phyloP scores from a whole-genome alignment of 495 filamentous ascomycete genomes.

The Xylaria telfairii region DNA sequence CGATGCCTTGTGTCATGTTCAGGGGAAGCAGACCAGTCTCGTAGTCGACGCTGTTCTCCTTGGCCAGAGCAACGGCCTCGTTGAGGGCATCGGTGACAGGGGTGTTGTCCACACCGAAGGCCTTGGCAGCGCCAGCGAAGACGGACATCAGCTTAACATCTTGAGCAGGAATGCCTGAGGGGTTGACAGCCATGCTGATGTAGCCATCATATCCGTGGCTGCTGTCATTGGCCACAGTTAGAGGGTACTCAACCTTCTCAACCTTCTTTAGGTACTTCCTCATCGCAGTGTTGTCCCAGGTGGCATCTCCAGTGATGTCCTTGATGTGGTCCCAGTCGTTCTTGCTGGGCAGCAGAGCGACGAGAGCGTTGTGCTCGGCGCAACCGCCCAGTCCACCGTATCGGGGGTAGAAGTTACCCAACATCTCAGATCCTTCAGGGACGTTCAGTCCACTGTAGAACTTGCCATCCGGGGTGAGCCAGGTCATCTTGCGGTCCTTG shows the following conservation, averaged over 20 bases:
- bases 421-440: slow-evolving; percentile 48
- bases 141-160: slow-evolving; percentile 60
- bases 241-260: slow-evolving; percentile 61
- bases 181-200: slow-evolving; percentile 56
- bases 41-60: slow-evolving; percentile 26
- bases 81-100: slow-evolving; percentile 13
- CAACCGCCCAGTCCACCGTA: slow-evolving; percentile 57
- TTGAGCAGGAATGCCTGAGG: slow-evolving; percentile 52
- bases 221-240: slow-evolving; percentile 36
- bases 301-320: slow-evolving; percentile 54
- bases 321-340: slow-evolving; percentile 57
- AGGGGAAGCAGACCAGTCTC: slow-evolving; percentile 25
- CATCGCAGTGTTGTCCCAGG: slow-evolving; percentile 57
- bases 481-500: slow-evolving; percentile 51
- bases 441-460: slow-evolving; percentile 46
- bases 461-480: slow-evolving; percentile 39
- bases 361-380: slow-evolving; percentile 55
- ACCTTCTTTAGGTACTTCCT: slow-evolving; percentile 54
- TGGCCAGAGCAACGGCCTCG: slow-evolving; percentile 13
- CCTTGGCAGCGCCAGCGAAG: slow-evolving; percentile 56
- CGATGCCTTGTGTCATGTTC: slow-evolving; percentile 41
- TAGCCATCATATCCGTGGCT: slow-evolving; percentile 66
- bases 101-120: slow-evolving; percentile 49
- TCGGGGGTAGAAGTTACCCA: slow-evolving; percentile 58
- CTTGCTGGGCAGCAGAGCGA: slow-evolving; percentile 48